Base-by-base conservation (phyloP, 2,329 filamentous ascomycete species). In the Fusarium proliferatum region DNA sequence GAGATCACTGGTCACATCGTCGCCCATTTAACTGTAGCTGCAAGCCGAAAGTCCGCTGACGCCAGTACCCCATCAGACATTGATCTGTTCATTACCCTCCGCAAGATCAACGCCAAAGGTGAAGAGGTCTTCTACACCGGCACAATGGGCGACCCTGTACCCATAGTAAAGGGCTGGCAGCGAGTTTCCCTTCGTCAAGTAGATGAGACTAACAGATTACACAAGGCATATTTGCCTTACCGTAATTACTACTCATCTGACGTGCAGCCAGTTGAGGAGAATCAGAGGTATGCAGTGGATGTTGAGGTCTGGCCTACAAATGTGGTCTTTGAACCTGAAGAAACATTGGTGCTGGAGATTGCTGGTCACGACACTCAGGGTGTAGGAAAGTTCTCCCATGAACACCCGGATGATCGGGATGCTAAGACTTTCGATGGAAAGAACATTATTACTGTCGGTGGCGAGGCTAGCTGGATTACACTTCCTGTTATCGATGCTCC, bases 1-100 rank as follows among this genome's bases (percentile, higher is more conserved):
- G 92, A 94, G 75, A 88, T 94, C 58, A 94, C 92, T 0, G 92
- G 92, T 0, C 90, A 93, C 76, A 83, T 92, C 42, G 84, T 88
- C 0, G 90, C 90, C 0, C 91, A 89, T 71, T 82, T 94, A 9
- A 89, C 89, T 69, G 87, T 92, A 1, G 92, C 90, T 0, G 81
- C 91, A 10, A 89, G 86, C 0, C 81, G 90, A 74, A 89, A 84
- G 79, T 88, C 78, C 79, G 82, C 28, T 3, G 77, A 70, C 0
- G 64, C 69, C 1, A 79, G 73, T 5, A 77, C 81, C 0, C 81
- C 77, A 2, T 39, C 33, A 6, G 90, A 92, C 57, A 91, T 92
- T 28, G 90, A 92, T 69, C 78, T 92, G 9, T 92, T 92, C 75
- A 76, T 92, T n/a, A 92, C 90, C 0, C 82, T 92, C 11, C 86